Evolutionary conservation across 1,139 yeast genomes (phyloP), one percentile per base, ranked within the genome.

Genomic region (Scheffersomyces illinoinensis): DNA sequence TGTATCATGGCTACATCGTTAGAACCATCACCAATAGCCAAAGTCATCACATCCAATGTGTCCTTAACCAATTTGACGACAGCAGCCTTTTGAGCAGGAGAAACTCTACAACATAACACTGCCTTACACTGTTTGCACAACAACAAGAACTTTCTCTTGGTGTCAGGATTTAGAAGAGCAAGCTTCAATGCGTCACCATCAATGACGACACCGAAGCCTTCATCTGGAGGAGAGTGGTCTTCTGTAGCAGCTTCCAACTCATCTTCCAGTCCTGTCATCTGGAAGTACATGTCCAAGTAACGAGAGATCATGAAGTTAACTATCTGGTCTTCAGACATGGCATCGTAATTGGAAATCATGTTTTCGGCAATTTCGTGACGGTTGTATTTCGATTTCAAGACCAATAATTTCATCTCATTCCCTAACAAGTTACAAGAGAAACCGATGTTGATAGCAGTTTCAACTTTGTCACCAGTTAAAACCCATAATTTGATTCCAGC

Each of bases 1-100:
- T 95, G 98, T 66, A 95, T 95, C 99, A 95, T 95, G 5, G 98
- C 97, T 62, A 95, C 99, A 76, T 95, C 99, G 71, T 95, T 95
- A 50, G 98, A 96, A 60, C 99, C 99, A 74, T 95, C 99, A 63
- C 99, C 99, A 72, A 95, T 91, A 1, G 98, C 96, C 64, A 95
- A 79, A 1, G 98, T 90, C 90, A 90, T 90, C 54, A 91, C 97
- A 61, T 86, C 90, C 62, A 95, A 81, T 12, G 92, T 87, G 20
- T 86, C 85, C 60, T 79, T 79, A 26, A 95, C 98, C 79, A 93
- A 80, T 66, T 87, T 87, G n/a, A 95, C 98, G 49, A 95, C 98
- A 5, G 93, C 88, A 7, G 99, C 99, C 73, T 95, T 95, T 73
- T 95, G 99, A 53, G 97, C 91, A 0, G 99, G 99, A 1, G 97